These are phyloP conservation scores for Harrya chromipes DNA, from an alignment of 768 basidiomycete species.

Conservation along the genomic window DNA sequence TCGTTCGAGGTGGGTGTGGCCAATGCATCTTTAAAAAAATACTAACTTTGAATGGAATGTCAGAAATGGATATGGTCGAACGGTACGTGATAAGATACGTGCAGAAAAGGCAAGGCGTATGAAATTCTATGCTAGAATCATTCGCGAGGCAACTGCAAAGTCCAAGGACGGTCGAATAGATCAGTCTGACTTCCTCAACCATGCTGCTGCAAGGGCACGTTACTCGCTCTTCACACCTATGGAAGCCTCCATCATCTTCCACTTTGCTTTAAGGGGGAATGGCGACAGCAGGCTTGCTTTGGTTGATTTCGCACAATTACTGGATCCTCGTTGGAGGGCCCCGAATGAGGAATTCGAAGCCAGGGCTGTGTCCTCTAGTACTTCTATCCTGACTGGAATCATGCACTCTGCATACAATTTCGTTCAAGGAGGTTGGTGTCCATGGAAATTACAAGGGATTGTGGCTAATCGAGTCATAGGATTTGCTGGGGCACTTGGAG, in stretches of 20 bases:
- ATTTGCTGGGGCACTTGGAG: constrained; percentile 90
- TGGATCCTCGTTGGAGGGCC: constrained; percentile 86
- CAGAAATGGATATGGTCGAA: constrained; percentile 96
- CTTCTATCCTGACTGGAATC: constrained; percentile 53
- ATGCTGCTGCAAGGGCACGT: constrained; percentile 81
- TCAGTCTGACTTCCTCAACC: constrained; percentile 91
- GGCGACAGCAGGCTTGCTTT: constrained; percentile 70
- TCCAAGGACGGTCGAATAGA: constrained; percentile 96
- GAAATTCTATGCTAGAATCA: constrained; percentile 49
- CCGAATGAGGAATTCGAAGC: constrained; percentile 54
- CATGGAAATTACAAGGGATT: not conserved
- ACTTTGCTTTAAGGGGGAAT: constrained; percentile 87
- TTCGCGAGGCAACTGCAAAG: constrained; percentile 85
- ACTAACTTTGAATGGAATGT: constrained; percentile 6
- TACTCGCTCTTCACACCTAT: constrained; percentile 97
- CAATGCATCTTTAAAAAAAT: not conserved
- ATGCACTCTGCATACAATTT: constrained; percentile 83
- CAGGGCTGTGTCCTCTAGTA: constrained; percentile 26
- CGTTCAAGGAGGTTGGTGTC: constrained; percentile 66
- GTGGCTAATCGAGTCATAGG: constrained; percentile 43
- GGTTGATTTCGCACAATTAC: constrained; percentile 86
- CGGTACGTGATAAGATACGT: constrained; percentile 40
- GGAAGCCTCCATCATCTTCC: constrained; percentile 98
- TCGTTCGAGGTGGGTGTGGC: constrained; percentile 67
- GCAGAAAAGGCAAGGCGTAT: not conserved